Evolutionary conservation across 176 grass and related monocot species (phyloP), one percentile per base, ranked within the genome.

Genomic region (Poa pratensis): DNA sequence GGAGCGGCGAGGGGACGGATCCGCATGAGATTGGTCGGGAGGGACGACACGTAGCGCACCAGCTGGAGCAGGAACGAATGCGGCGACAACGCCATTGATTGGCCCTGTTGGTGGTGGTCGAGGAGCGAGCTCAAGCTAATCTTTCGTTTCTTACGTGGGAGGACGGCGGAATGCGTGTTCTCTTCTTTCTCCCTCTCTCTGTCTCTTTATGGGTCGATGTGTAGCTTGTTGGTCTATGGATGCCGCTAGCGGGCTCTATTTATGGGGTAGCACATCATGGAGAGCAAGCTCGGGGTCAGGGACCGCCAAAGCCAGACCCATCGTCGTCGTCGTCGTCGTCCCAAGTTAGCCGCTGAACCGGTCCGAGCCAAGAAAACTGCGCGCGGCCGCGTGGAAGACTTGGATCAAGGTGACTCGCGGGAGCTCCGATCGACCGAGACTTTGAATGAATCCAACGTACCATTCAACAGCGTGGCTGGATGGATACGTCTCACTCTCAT

Each of bases 31-130:
- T 73, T 42, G 42, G 11, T 73, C 13, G 69, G 69, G 22, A 73
- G 42, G n/a, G 69, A 73, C 69, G 42, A 73, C 42, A 73, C 42
- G 42, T 73, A 73, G n/a, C 42, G 69, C 22, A 73, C 69, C 22
- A 73, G 42, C 69, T 73, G 69, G 42, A 48, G 42, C 22, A 73
- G 69, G 69, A 73, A 48, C 3, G 69, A 73, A 48, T 42, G 69
- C 12, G 69, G 27, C 3, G 69, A 6, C 12, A 40, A 72, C 69
- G 69, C n/a, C 69, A 72, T 72, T 23, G 69, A 16, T 63, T 62
- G 1, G 7, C 9, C 3, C 4, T 42, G 66, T 9, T 12, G 39
- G 35, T 37, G 35, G 35, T 3, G 35, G 18, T 69, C 9, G 67
- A 14, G n/a, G n/a, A n/a, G 3, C 6, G 28, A n/a, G 19, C 67